phyloP scores from a whole-genome alignment of 2,329 filamentous ascomycete species.

The Venturia asperata region DNA sequence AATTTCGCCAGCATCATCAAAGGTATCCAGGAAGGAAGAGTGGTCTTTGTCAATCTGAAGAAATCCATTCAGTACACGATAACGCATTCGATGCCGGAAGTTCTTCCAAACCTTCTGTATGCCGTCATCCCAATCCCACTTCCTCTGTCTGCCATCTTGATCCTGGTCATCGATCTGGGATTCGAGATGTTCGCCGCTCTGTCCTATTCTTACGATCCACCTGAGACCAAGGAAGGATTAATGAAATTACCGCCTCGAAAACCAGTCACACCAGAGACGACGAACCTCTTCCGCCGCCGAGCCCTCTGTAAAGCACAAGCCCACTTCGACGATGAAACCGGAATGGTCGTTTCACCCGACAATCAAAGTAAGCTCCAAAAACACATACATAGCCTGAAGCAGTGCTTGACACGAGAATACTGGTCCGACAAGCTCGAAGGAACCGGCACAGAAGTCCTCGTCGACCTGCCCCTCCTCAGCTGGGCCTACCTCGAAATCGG shows the following conservation, averaged over 20 bases:
- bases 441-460: slow-evolving; percentile 14
- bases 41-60: slow-evolving; percentile 42
- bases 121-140: slow-evolving; percentile 14
- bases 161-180: slow-evolving; percentile 17
- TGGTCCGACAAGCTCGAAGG: slow-evolving; percentile 15
- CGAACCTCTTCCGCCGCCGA: slow-evolving; percentile 12
- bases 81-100: slow-evolving; percentile 12
- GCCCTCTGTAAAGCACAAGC: slow-evolving; percentile 9
- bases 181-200: slow-evolving; percentile 15
- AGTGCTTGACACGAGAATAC: neutral
- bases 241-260: slow-evolving; percentile 14
- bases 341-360: slow-evolving; percentile 5
- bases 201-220: slow-evolving; percentile 13
- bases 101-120: slow-evolving; percentile 15
- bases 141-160: slow-evolving; percentile 16
- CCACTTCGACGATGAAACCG: slow-evolving; percentile 16
- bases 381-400: neutral
- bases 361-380: slow-evolving; percentile 10
- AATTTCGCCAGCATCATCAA: slow-evolving; percentile 38
- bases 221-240: slow-evolving; percentile 4
- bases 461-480: slow-evolving; percentile 9
- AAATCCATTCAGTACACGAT: slow-evolving; percentile 29
- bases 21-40: slow-evolving; percentile 34
- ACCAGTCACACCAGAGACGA: slow-evolving; percentile 9
- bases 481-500: slow-evolving; percentile 19